Percentiles rank a stretch among this genome's conserved stretches.
phyloP scores from a whole-genome alignment of 257 asterid species.

The Lycium barbarum region DNA sequence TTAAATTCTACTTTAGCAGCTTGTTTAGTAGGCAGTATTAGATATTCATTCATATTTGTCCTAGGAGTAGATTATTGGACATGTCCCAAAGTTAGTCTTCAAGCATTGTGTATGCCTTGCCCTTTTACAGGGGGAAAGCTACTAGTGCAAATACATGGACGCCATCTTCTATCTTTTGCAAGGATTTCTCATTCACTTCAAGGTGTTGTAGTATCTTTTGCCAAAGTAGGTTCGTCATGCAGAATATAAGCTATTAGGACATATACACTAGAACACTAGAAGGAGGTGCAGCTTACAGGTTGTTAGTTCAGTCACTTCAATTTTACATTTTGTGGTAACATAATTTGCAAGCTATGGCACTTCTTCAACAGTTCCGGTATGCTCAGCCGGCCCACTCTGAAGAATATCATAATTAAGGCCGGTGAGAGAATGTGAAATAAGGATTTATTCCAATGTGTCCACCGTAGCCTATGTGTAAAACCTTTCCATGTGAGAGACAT shows the following conservation, averaged over 20 bases:
- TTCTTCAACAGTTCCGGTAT: neutral
- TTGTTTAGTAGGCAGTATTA: neutral
- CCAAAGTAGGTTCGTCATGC: neutral
- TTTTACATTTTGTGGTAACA: neutral
- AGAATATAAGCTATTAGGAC: neutral
- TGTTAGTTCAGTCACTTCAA: neutral
- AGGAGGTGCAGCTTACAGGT: neutral
- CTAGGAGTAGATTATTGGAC: neutral
- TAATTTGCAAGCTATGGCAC: constrained; percentile 1
- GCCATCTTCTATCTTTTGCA: neutral
- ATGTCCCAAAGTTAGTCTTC: neutral
- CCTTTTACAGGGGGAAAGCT: neutral
- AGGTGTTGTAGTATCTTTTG: neutral
- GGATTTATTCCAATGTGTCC: neutral
- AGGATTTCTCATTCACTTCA: neutral
- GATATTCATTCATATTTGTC: neutral
- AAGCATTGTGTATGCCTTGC: neutral
- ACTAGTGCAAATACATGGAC: neutral
- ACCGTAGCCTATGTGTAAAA: neutral
- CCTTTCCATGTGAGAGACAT: neutral
- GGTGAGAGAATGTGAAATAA: neutral
- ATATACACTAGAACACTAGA: neutral
- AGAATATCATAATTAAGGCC: neutral
- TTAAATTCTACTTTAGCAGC: neutral
- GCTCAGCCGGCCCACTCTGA: neutral